Evolutionary conservation across 345 rosid species (phyloP), one percentile per base, ranked within the genome.

Genomic region (Linum usitatissimum): DNA sequence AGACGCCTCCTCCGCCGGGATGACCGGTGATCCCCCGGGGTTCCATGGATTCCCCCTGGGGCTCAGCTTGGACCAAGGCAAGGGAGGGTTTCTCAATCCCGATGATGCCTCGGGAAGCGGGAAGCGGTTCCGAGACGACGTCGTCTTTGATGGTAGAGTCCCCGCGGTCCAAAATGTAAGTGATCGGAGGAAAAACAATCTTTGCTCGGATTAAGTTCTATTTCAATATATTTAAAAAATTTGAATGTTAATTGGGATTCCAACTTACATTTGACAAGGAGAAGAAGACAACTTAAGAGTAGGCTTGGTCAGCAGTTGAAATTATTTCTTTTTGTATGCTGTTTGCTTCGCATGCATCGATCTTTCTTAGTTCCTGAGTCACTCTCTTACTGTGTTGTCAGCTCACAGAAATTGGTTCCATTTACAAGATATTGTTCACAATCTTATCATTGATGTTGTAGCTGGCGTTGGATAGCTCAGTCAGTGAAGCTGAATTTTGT

Each of bases 31-130:
- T 56, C 69, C 80, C 55, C 80, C 80, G 8, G 87, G 84, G 45
- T 91, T 78, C 80, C 96, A 83, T 36, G 88, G 87, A 61, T 93
- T 93, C 56, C 99, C 99, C 6, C 54, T 87, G 54, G 97, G 94
- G 8, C 71, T 93, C 70, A 86, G 99, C 79, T 73, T 93, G 76
- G 94, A 93, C 38, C 90, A 87, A 80, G 94, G 97, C 9, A 86
- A 81, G 70, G 97, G 94, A 64, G 84, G 82, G 54, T 87, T 83
- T 75, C 70, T 87, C 70, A 87, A 86, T 73, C 84, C 84, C 45
- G 92, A 87, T 62, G 97, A 81, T 8, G 90, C 78, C 1, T 87
- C 88, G 21, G 94, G 86, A 31, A 90, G 87, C 45, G 86, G 85
- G n/a, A 90, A 83, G 73, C 83, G 94, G 36, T 86, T 80, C 55